phyloP scores from a whole-genome alignment of 192 early-diverging fungal species.

The Chytriomyces sp. region DNA sequence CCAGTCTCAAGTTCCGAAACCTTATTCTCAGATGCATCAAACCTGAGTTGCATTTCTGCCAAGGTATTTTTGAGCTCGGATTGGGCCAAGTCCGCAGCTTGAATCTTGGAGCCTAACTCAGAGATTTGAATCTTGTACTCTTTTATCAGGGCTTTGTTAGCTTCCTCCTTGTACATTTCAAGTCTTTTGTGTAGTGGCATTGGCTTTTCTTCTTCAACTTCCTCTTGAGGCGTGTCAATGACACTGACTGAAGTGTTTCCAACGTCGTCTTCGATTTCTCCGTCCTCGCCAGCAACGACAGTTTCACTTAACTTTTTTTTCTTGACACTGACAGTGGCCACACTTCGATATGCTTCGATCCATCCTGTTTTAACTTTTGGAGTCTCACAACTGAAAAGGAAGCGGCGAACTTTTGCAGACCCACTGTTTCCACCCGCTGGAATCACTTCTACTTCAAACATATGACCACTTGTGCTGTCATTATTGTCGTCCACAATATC shows the following conservation, averaged over 20 bases:
- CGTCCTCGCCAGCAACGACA: constrained; percentile 17
- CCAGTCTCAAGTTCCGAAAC: not conserved
- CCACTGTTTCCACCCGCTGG: constrained; percentile 29
- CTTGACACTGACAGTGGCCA: constrained; percentile 33
- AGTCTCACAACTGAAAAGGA: constrained; percentile 38
- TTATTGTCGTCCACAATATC: constrained; percentile 47
- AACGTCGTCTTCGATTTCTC: constrained; percentile 37
- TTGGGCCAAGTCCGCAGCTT: not conserved
- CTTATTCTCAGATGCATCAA: constrained; percentile 4
- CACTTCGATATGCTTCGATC: constrained; percentile 52
- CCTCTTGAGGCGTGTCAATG: constrained; percentile 5
- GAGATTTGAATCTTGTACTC: constrained; percentile 22
- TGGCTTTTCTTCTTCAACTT: not conserved
- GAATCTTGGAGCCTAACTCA: constrained; percentile 3
- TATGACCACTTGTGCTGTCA: not conserved
- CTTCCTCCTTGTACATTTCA: constrained; percentile 25
- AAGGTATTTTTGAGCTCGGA: constrained; percentile 2
- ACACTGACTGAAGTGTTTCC: not conserved
- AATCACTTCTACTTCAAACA: constrained; percentile 47
- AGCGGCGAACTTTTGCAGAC: constrained; percentile 30
- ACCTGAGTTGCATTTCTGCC: not conserved
- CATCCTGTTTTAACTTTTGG: constrained; percentile 44
- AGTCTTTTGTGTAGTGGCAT: constrained; percentile 15
- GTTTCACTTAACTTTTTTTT: constrained; percentile 46
- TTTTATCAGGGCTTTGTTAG: constrained; percentile 25